Base-by-base conservation (phyloP, 2,329 filamentous ascomycete genomes). In the Neurospora sp. region DNA sequence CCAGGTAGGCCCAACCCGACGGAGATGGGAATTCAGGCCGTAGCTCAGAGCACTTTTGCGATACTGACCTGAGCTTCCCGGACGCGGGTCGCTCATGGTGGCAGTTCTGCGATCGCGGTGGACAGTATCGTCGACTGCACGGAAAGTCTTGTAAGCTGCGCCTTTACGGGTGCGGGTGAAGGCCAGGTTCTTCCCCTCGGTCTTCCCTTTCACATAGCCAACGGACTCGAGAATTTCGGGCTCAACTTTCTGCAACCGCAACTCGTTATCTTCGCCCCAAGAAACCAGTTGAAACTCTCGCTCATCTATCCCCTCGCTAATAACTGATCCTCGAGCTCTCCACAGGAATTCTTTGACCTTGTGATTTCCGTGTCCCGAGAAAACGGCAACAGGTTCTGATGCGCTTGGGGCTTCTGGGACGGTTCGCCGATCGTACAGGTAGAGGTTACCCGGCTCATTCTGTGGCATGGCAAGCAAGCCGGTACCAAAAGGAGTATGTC, bases 231-330 rank as follows among this genome's bases (percentile, higher is more conserved):
- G 82, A 38, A 89, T 82, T 36, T 88, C 82, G 0, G 87, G 81
- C 52, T 92, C 86, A 23, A 93, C 86, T 66, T 88, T 89, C 77
- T 97, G 92, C 37, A 97, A 83, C 67, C 91, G 89, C 38, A 97
- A 83, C 76, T 93, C 88, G 74, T 91, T 91, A 78, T 97, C 95
- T 67, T 92, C 90, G 36, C 93, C 93, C 94, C 94, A 97, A 0
- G 94, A 94, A 0, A 97, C 92, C 19, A 97, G 84, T 78, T 97
- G 94, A 73, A 97, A 97, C 68, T 97, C 94, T 75, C 95, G 88
- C 72, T 93, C 84, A 75, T 97, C 94, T 66, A 91, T 81, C n/a
- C 87, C 86, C 69, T 92, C 87, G 17, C 88, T 86, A 19, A 86
- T 86, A 23, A 90, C 84, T 17, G 81, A 81, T 43, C 94, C 94